Percentiles rank a stretch among this genome's conserved stretches.
Evolutionary conservation across 78 protist species (phyloP).

Genomic region (Dictyostelium brefeldianum): DNA sequence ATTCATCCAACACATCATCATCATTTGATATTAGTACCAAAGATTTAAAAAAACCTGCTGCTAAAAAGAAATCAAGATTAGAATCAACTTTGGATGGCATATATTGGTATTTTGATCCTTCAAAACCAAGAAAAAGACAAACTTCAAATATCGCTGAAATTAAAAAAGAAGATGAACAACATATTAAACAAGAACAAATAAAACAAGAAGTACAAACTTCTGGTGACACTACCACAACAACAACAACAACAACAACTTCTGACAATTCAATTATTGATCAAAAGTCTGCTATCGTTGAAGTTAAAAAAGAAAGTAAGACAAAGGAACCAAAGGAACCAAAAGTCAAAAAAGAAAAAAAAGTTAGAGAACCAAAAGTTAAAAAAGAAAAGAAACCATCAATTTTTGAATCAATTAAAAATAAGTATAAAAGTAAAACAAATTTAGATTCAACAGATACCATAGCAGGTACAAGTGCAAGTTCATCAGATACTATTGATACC

Average conservation of each 20-base stretch:
- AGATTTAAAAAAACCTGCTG: neutral
- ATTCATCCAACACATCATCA: neutral
- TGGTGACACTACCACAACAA: neutral
- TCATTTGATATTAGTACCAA: neutral
- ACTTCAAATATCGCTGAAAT: neutral
- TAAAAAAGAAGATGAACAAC: neutral
- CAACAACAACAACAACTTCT: neutral
- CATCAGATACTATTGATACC: neutral
- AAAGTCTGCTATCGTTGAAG: neutral
- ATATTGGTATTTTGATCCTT: constrained; percentile 12
- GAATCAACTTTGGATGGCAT: constrained; percentile 26
- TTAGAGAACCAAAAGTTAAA: neutral
- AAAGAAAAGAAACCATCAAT: constrained; percentile 14
- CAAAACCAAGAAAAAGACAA: constrained; percentile 1
- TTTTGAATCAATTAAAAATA: neutral
- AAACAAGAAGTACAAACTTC: neutral
- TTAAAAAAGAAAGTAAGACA: neutral
- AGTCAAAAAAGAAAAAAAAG: constrained; percentile 5
- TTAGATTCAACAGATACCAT: neutral
- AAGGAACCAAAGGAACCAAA: neutral
- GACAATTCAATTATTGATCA: neutral
- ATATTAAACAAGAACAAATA: neutral
- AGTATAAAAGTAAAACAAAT: neutral
- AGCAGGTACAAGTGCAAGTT: no score
- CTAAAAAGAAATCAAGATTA: constrained; percentile 17